Conservation (phyloP, 805 yeast species). For the Lachancea quebecensis region DNA sequence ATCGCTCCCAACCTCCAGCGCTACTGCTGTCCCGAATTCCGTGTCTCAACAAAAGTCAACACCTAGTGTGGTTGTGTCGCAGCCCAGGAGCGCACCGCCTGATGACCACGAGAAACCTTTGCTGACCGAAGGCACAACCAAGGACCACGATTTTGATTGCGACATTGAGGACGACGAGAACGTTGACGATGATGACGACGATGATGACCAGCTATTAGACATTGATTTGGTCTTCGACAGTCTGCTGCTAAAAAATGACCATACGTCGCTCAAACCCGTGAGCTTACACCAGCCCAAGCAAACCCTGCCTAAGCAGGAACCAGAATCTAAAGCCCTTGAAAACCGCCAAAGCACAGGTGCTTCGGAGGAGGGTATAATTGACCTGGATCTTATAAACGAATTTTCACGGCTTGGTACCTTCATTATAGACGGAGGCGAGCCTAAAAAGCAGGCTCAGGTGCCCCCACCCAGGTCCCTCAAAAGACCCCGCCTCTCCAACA, state of each 20-base stretch:
- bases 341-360: background rate
- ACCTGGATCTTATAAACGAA: conserved; percentile 17
- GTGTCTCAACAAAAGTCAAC: too few relatives aligned
- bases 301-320: background rate
- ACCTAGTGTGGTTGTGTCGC: background rate
- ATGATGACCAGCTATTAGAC: conserved; percentile 20
- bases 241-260: conserved; percentile 20
- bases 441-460: background rate
- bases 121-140: background rate
- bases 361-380: conserved; percentile 10
- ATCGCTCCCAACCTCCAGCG: background rate
- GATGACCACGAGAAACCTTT: background rate
- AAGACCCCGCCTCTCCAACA: conserved; percentile 20
- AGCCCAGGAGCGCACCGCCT: background rate
- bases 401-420: conserved; percentile 19
- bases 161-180: conserved; percentile 5
- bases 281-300: background rate
- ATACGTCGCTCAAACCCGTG: background rate
- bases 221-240: conserved; percentile 27
- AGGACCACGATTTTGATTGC: background rate
- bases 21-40: too few relatives aligned
- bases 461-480: conserved; percentile 25
- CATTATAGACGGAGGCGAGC: conserved; percentile 7
- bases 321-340: background rate
- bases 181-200: conserved; percentile 14